Evolutionary conservation across 2,329 filamentous ascomycete genomes (phyloP).

Genomic region (Monosporascus ibericus): DNA sequence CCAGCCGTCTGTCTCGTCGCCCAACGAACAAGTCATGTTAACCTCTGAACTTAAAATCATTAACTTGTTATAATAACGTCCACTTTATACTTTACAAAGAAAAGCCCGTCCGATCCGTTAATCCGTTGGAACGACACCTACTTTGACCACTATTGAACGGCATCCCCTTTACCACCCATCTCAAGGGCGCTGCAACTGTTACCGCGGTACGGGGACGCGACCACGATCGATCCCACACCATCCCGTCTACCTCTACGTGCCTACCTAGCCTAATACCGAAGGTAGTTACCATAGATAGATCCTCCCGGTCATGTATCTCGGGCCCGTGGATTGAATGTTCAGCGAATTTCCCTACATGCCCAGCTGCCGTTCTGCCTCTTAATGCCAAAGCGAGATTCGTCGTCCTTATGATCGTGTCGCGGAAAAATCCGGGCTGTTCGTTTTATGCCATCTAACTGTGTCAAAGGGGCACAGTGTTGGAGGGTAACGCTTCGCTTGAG

Average conservation of each 20-base stretch:
- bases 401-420: conserved; percentile 22
- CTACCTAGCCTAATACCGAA: not conserved
- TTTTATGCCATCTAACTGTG: conserved; percentile 19
- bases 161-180: not conserved
- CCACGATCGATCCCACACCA: not conserved
- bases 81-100: too few species aligned
- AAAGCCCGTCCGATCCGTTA: too few species aligned
- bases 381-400: conserved; percentile 3
- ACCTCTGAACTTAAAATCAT: too few species aligned
- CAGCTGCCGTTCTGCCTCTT: not conserved
- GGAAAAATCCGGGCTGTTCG: conserved; percentile 15
- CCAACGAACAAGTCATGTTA: too few species aligned
- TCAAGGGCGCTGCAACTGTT: not conserved
- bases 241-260: not conserved
- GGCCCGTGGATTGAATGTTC: not conserved
- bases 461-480: conserved; percentile 17
- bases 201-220: not conserved
- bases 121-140: not conserved
- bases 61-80: too few species aligned
- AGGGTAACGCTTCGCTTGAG: conserved; percentile 21
- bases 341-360: not conserved
- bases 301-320: not conserved
- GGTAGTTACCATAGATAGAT: not conserved
- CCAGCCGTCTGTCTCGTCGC: too few species aligned
- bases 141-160: not conserved